Percentiles rank a stretch among this genome's conserved stretches.
Evolutionary conservation across 139 green algal species (phyloP).

Genomic region (Eudorina sp.): DNA sequence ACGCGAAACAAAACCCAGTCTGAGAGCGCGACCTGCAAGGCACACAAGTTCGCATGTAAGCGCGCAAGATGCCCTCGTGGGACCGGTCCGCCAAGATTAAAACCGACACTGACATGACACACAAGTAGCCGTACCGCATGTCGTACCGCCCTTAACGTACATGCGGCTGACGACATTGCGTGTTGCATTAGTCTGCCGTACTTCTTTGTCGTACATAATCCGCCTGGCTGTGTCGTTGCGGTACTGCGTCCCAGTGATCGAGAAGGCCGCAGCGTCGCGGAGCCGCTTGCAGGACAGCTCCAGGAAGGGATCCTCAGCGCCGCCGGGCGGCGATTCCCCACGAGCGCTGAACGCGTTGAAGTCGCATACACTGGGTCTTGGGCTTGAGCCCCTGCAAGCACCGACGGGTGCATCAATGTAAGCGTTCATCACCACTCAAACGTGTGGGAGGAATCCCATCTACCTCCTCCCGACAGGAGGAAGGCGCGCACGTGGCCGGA

Average conservation of each 20-base stretch:
- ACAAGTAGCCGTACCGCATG: too few species aligned
- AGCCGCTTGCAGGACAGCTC: neutral
- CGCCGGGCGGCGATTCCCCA: neutral
- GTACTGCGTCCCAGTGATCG: neutral
- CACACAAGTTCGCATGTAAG: too few species aligned
- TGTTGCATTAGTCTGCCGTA: neutral
- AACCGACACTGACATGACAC: too few species aligned
- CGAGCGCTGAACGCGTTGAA: constrained; percentile 22
- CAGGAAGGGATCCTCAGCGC: neutral
- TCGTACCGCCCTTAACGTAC: too few species aligned
- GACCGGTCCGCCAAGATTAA: too few species aligned
- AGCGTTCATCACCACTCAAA: neutral
- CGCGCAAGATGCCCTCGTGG: too few species aligned
- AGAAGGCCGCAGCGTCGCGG: neutral
- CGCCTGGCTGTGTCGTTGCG: neutral
- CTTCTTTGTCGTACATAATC: neutral
- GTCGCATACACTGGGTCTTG: constrained; percentile 22
- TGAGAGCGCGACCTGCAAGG: too few species aligned
- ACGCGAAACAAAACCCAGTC: too few species aligned
- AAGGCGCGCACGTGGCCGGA: neutral
- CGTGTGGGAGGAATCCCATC: neutral
- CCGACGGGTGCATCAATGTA: neutral
- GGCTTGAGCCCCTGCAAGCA: neutral
- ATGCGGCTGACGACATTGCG: too few species aligned
- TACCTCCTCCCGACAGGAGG: neutral